These are phyloP conservation scores for Globisporangium sylvaticum DNA, from an alignment of 352 stramenopile genomes.

Conservation along the genomic window DNA sequence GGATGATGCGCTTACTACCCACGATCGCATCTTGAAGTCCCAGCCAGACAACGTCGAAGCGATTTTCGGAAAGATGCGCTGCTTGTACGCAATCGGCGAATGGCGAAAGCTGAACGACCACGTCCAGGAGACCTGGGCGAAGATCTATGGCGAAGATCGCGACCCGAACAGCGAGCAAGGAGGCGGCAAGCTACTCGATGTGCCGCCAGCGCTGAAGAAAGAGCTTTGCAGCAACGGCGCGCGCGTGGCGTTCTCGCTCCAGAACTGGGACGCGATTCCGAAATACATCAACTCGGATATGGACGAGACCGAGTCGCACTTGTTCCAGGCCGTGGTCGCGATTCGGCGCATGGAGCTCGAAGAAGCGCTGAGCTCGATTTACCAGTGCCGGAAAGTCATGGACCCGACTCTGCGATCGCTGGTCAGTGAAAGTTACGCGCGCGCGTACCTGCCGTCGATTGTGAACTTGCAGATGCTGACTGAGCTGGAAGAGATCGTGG, in stretches of 20 bases:
- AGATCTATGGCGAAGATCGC: constrained; percentile 74
- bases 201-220: constrained; percentile 78
- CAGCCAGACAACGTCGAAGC: constrained; percentile 90
- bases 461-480: constrained; percentile 97
- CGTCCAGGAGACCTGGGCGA: constrained; percentile 82
- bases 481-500: constrained; percentile 92
- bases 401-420: constrained; percentile 96
- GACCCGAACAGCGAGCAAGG: constrained; percentile 31
- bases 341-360: constrained; percentile 94
- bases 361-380: constrained; percentile 90
- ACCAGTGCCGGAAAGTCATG: constrained; percentile 93
- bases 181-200: constrained; percentile 60
- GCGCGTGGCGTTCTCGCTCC: constrained; percentile 74
- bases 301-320: constrained; percentile 78
- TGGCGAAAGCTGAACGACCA: constrained; percentile 96
- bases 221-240: constrained; percentile 82
- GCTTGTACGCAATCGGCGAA: constrained; percentile 96
- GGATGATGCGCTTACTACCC: constrained; percentile 94
- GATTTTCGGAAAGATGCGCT: constrained; percentile 98
- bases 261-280: constrained; percentile 84
- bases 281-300: constrained; percentile 88
- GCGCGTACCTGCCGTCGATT: constrained; percentile 95
- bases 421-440: constrained; percentile 96
- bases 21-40: constrained; percentile 81
- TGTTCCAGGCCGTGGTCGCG: constrained; percentile 90